Evolutionary conservation across 768 basidiomycete genomes (phyloP), one percentile per base, ranked within the genome.

Genomic region (Podaxis mareebaensis): DNA sequence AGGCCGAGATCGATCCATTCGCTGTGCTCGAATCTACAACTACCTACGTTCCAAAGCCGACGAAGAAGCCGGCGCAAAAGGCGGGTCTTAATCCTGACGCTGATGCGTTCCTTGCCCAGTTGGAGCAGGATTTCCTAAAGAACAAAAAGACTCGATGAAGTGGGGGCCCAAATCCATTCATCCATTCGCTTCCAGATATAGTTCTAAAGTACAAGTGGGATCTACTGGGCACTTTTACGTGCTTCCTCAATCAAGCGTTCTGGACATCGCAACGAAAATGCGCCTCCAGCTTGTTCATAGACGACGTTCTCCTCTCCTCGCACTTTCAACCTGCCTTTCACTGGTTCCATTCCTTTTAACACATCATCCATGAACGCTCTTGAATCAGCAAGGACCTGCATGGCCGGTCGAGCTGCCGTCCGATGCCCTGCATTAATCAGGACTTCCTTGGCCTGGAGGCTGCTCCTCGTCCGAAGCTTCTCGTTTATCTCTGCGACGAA

Each of bases 91-190:
- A 60, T 48, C 69, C 73, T 53, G 80, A 81, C 22, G 89, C 90
- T 1, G 90, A 91, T 63, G 77, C 75, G 28, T 92, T 92, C 68
- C 70, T 92, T 58, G 85, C 89, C 12, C 79, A 83, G 61, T 76
- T 92, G 12, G 88, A 90, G 72, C 75, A 78, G 51, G 89, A 91
- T 49, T 84, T 92, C 46, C 70, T 84, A 40, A 71, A 63, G 67
- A 53, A 40, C 33, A 65, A 58, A 70, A 61, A 75, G 70, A 66
- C 66, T 13, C 52, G 33, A 33, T 60, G n/a, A 40, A 53, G 13
- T 7, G 53, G 39, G 15, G 1, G 15, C 7, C 33, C 52, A 39
- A 20, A 30, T 30, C 6, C 6, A 30, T 30, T 30, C 38, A 44
- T 56, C n/a, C 24, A 39, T 63, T 51, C 49, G 22, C 44, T 51